Base-by-base conservation (phyloP, 495 filamentous ascomycete genomes). In the Parathielavia appendiculata region DNA sequence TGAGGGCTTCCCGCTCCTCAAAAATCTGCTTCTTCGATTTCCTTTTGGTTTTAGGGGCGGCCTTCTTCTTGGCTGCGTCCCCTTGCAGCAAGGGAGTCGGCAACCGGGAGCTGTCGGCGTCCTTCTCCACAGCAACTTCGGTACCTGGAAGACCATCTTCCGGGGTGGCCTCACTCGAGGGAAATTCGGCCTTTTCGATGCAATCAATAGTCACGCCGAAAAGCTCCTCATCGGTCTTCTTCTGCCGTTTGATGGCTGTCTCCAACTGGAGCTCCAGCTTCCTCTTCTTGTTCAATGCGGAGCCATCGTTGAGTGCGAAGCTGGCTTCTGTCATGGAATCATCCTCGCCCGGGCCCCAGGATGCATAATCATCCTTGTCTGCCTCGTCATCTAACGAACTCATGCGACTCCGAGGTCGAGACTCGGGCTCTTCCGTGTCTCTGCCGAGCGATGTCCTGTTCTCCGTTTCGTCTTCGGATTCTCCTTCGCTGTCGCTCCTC, bases 381-480 rank as follows among this genome's bases (percentile, higher is more conserved):
- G 70, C 78, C 22, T 86, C 85, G 34, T 85, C 82, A 38, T 79
- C 83, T 32, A n/a, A n/a, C n/a, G 84, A 83, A 63, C 85, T 88
- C 77, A 89, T 83, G 12, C 87, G 86, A 67, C 91, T 96, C 13
- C 84, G 75, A 16, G 90, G 86, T 17, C 89, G 78, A 56, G 90
- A 95, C 47, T 92, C 91, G 49, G 83, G 82, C 56, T 93, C 90
- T 66, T 92, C 89, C 0, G 86, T 90, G 63, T 93, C 89, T 48
- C 84, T 75, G 8, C 79, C 81, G 23, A 86, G 69, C 32, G 87
- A 86, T 19, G 69, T 69, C 20, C 75, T 69, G 49, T 71, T 71
- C 51, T 75, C 74, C 1, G 63, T 65, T 52, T 78, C 77, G 45
- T 77, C 75, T 36, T 78, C 77, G 2, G 77, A 78, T 58, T 86